Base-by-base conservation (phyloP, 495 filamentous ascomycete species). In the Aspergillus kassunensis region DNA sequence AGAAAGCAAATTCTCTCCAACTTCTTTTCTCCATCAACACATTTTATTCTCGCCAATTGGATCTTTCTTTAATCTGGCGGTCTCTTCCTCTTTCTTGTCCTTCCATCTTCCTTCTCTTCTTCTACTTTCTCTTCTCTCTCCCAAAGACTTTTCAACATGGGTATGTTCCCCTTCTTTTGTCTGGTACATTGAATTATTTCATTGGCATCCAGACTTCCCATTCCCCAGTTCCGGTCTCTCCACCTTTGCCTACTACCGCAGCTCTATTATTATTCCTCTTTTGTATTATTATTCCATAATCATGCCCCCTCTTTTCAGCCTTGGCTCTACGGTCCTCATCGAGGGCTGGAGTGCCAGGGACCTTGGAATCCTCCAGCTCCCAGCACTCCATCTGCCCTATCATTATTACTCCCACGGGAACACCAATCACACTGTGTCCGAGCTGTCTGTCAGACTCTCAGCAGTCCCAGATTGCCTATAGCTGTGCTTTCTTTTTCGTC, bases 151-250 rank as follows among this genome's bases (percentile, higher is more conserved):
- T n/a, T 11, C 27, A 29, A 11, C 6, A 68, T 68, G 66, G 66
- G 66, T 68, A 44, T 34, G 66, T 68, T 43, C 37, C 53, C 42
- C 36, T 39, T 56, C 55, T 54, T 34, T 37, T 36, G 29, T 33
- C 31, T 42, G 8, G 39, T n/a, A n/a, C n/a, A n/a, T n/a, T n/a
- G n/a, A n/a, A n/a, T n/a, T n/a, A n/a, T n/a, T n/a, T n/a, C n/a
- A n/a, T n/a, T n/a, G n/a, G n/a, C n/a, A n/a, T n/a, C n/a, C n/a
- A n/a, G n/a, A n/a, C n/a, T n/a, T n/a, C n/a, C n/a, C 23, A 39
- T 53, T 46, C 51, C 50, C 51, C 51, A 46, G 41, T 33, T 41
- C 49, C 39, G 23, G 29, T 45, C 27, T 39, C 49, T 31, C 40
- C 49, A 29, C 49, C 19, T 18, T 27, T 27, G 9, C 24, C 33